Evolutionary conservation across 306 rosid species (phyloP).

Genomic region (Astragalus glycyphyllos): DNA sequence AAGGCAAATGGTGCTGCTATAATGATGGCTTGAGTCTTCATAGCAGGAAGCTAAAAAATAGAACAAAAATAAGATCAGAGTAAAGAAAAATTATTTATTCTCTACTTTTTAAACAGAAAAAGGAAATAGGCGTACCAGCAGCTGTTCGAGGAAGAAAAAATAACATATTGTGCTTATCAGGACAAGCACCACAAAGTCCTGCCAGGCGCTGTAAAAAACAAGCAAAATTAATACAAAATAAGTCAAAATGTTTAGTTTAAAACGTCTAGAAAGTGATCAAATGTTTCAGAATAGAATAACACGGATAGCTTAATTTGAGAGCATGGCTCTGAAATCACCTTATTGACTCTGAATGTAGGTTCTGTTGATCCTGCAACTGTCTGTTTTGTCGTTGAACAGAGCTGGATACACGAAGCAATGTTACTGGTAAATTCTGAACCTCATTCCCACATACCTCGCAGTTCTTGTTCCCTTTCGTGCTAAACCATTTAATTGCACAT

Average conservation of each 20-base stretch:
- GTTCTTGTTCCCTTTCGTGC: constrained; percentile 77
- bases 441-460: constrained; percentile 89
- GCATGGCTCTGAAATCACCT: constrained; percentile 57
- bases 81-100: neutral
- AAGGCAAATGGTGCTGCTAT: constrained; percentile 90
- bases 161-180: constrained; percentile 94
- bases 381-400: constrained; percentile 56
- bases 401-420: constrained; percentile 80
- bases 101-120: neutral
- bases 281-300: constrained; percentile 31
- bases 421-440: constrained; percentile 92
- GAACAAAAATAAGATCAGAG: constrained; percentile 14
- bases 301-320: constrained; percentile 33
- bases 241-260: constrained; percentile 11
- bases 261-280: constrained; percentile 11
- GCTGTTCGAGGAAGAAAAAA: constrained; percentile 98
- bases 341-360: constrained; percentile 57
- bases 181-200: constrained; percentile 93
- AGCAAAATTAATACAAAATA: constrained; percentile 31
- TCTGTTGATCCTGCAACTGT: constrained; percentile 55
- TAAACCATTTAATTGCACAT: constrained; percentile 90
- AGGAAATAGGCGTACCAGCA: constrained; percentile 74
- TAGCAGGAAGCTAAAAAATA: constrained; percentile 68
- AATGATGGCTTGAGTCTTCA: constrained; percentile 82
- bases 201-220: constrained; percentile 84